These are phyloP conservation scores for Lyophyllum shimeji DNA, from an alignment of 768 basidiomycete genomes.

Conservation along the genomic window DNA sequence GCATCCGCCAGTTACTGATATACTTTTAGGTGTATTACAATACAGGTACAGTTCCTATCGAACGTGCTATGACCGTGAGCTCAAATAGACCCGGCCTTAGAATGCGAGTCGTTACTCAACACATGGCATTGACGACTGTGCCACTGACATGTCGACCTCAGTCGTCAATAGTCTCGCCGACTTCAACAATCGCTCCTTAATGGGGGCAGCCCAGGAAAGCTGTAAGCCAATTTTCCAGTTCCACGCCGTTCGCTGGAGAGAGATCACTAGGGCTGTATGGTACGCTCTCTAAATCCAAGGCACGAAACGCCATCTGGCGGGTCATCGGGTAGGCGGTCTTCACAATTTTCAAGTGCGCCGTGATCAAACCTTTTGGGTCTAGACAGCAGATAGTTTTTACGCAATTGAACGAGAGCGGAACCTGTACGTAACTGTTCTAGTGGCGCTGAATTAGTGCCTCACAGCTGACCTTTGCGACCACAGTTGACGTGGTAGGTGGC, in stretches of 20 bases:
- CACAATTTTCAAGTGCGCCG: background rate
- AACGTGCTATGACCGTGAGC: background rate
- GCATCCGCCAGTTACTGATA: background rate
- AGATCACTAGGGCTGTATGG: constrained; percentile 42
- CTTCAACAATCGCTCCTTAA: constrained; percentile 46
- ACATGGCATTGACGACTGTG: constrained; percentile 13
- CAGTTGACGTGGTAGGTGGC: background rate
- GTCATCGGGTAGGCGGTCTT: constrained; percentile 40
- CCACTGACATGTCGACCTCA: constrained; percentile 18
- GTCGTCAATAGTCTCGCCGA: constrained; percentile 44
- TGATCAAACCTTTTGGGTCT: background rate
- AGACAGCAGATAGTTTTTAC: constrained; percentile 61
- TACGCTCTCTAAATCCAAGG: constrained; percentile 43
- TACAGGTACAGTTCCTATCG: constrained; percentile 33
- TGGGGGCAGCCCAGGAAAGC: constrained; percentile 54
- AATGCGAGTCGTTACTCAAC: constrained; percentile 3
- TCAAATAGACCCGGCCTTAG: background rate
- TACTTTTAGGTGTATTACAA: constrained; percentile 45
- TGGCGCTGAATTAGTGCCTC: background rate
- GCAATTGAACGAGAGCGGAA: constrained; percentile 38
- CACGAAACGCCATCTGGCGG: constrained; percentile 52
- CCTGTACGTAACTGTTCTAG: constrained; percentile 24
- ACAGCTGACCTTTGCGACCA: constrained; percentile 11
- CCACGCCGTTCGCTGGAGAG: background rate
- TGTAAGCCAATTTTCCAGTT: constrained; percentile 29